Evolutionary conservation across 495 filamentous ascomycete species (phyloP).

Genomic region (Usnea hakonensis): DNA sequence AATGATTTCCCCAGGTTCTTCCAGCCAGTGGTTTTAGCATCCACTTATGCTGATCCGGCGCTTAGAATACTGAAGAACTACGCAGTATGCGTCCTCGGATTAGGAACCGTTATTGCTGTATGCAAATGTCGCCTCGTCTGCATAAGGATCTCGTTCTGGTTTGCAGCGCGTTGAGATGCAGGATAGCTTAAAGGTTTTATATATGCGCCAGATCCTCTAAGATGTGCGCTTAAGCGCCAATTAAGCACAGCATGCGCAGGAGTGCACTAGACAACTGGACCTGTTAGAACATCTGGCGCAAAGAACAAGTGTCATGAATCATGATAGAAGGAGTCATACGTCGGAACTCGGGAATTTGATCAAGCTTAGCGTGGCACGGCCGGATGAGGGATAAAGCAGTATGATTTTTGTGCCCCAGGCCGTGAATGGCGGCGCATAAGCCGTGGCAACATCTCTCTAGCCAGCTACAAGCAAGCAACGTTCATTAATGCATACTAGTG

Average conservation of each 20-base stretch:
- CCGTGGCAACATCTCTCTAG: background rate
- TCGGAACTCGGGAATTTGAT: background rate
- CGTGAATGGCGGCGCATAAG: background rate
- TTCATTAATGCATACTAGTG: background rate
- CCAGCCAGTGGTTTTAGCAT: background rate
- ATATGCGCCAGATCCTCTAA: conserved; percentile 5
- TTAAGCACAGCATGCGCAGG: background rate
- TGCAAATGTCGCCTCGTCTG: background rate
- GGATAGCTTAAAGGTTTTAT: background rate
- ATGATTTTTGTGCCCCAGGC: background rate
- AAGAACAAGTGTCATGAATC: background rate
- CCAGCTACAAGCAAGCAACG: background rate
- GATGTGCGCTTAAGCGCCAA: conserved; percentile 13
- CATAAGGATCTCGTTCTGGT: background rate
- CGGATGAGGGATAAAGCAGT: background rate
- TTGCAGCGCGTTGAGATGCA: background rate
- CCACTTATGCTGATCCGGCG: background rate
- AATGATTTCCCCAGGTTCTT: background rate
- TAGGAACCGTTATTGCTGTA: background rate
- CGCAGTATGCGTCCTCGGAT: conserved; percentile 5
- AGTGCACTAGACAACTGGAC: background rate
- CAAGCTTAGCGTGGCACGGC: background rate
- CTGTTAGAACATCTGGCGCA: background rate
- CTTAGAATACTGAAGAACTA: conserved; percentile 1
- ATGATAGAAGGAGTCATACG: background rate